Percentiles rank a stretch among this genome's conserved stretches.
phyloP scores from a whole-genome alignment of 345 rosid species.

The Lepidium didymum region DNA sequence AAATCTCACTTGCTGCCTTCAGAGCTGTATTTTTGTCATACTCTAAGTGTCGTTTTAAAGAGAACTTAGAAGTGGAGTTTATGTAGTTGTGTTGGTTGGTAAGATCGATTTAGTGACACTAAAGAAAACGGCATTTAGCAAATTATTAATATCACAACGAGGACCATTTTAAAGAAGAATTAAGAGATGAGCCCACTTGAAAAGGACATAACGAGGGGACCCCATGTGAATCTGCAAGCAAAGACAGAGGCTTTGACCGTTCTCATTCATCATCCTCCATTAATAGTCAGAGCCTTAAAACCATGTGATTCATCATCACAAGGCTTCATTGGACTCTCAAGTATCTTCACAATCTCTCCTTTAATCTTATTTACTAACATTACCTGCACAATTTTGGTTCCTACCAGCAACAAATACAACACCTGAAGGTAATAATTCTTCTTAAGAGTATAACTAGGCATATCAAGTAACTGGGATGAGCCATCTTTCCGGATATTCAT shows the following conservation, averaged over 20 bases:
- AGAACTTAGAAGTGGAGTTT: not conserved
- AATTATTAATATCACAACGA: not conserved
- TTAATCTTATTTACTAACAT: not conserved
- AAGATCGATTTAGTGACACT: conserved; percentile 1
- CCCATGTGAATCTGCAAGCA: conserved; percentile 33
- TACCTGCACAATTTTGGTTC: not conserved
- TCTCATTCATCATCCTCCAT: conserved; percentile 21
- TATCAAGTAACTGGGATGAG: not conserved
- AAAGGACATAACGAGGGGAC: conserved; percentile 25
- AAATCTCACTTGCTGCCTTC: not conserved
- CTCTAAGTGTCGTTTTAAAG: not conserved
- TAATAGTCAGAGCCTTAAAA: conserved; percentile 10
- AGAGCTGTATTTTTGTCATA: not conserved
- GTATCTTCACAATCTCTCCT: conserved; percentile 2
- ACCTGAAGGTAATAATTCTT: not conserved
- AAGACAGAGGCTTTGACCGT: conserved; percentile 25
- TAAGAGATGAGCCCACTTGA: conserved; percentile 26
- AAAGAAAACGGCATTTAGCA: conserved; percentile 2
- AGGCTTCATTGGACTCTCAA: conserved; percentile 14
- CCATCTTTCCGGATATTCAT: not conserved
- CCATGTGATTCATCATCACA: conserved; percentile 23
- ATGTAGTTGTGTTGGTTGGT: conserved; percentile 13
- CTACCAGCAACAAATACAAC: not conserved
- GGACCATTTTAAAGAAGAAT: conserved; percentile 17
- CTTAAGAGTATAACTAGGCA: not conserved